Conservation (phyloP, 176 grass and related monocot species). For the Thinopyrum elongatum region DNA sequence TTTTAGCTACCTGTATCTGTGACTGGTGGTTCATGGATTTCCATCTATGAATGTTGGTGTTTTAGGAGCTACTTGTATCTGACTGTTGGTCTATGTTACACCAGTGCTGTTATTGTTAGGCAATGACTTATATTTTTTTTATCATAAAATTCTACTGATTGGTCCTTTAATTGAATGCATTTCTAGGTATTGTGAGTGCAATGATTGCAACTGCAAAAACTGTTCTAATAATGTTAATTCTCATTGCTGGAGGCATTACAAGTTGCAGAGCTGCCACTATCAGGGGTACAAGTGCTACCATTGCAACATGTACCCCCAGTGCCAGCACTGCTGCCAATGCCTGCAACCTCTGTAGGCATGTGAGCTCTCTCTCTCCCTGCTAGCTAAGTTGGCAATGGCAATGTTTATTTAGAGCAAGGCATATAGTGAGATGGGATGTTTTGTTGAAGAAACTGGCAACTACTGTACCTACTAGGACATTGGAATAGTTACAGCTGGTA, state of each 20-base stretch:
- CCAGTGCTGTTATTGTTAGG: not conserved
- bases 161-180: slow-evolving; percentile 10
- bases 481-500: not conserved
- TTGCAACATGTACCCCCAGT: too few species aligned
- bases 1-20: slow-evolving; percentile 30
- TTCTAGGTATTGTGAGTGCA: slow-evolving; percentile 35
- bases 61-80: slow-evolving; percentile 1
- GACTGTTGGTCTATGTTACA: not conserved
- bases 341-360: not conserved
- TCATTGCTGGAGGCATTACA: not conserved
- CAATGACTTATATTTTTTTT: not conserved
- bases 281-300: too few species aligned
- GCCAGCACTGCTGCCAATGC: too few species aligned
- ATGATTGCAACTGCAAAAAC: slow-evolving; percentile 34
- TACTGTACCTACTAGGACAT: not conserved
- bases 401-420: not conserved
- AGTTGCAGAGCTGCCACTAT: not conserved
- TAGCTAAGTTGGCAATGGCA: not conserved
- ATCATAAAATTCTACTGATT: too few species aligned
- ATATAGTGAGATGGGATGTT: not conserved
- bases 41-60: not conserved
- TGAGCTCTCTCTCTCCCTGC: slow-evolving; percentile 3
- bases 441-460: not conserved
- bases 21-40: slow-evolving; percentile 26
- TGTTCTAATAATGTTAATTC: not conserved